Evolutionary conservation across 139 green algal genomes (phyloP).

Genomic region (Chlorella sp.): DNA sequence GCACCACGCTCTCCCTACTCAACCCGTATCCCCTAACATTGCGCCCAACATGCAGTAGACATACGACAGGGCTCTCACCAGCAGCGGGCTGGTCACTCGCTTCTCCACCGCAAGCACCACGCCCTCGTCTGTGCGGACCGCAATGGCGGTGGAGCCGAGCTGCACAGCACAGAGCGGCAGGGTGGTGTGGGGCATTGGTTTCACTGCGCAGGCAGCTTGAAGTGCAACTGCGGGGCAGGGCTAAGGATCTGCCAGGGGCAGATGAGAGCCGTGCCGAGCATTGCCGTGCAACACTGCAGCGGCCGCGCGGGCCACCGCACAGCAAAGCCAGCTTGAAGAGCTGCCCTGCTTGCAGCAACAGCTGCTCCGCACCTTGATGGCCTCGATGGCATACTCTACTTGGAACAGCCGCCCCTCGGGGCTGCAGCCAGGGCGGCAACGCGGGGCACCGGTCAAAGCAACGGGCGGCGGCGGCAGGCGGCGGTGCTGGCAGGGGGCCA

Average conservation of each 20-base stretch:
- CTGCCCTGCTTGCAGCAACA: neutral
- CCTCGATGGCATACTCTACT: conserved; percentile 99
- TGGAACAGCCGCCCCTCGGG: conserved; percentile 96
- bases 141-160: conserved; percentile 97
- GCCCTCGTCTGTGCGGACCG: conserved; percentile 91
- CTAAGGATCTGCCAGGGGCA: too few species aligned
- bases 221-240: neutral
- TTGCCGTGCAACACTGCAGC: too few species aligned
- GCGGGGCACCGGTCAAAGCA: neutral
- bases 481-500: too few species aligned
- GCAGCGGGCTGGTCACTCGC: conserved; percentile 93
- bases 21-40: too few species aligned
- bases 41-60: neutral
- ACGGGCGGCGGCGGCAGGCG: too few species aligned
- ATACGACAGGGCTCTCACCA: conserved; percentile 67
- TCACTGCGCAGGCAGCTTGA: too few species aligned
- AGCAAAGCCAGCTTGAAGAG: neutral
- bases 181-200: too few species aligned
- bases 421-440: conserved; percentile 47
- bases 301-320: neutral
- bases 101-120: conserved; percentile 98
- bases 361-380: conserved; percentile 89
- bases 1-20: conserved; percentile 95
- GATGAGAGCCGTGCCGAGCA: too few species aligned
- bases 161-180: conserved; percentile 48